These are phyloP conservation scores for Cladobotryum protrusum DNA, from an alignment of 2,329 filamentous ascomycete genomes.

Conservation along the genomic window DNA sequence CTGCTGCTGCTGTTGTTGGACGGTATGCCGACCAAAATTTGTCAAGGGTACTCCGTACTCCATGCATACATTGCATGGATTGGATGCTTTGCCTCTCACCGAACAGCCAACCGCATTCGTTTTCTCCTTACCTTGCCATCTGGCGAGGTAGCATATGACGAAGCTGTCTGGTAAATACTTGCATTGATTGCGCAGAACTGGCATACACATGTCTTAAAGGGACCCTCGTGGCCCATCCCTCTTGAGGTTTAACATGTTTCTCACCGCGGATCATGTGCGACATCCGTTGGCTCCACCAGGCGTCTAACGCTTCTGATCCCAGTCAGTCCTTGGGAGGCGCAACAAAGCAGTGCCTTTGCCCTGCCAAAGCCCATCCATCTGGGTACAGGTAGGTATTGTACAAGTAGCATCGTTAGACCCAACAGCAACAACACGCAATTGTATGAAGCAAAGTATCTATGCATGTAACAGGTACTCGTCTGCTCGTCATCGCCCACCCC, in stretches of 20 bases:
- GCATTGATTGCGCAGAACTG: neutral
- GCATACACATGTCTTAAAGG: neutral
- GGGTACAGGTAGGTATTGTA: too few relatives aligned
- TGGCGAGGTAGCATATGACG: too few relatives aligned
- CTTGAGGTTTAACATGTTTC: slow-evolving; percentile 20
- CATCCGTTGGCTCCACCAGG: slow-evolving; percentile 25
- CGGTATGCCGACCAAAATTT: too few relatives aligned
- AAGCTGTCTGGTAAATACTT: too few relatives aligned
- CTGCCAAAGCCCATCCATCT: neutral
- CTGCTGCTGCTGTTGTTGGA: too few relatives aligned
- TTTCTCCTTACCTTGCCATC: too few relatives aligned
- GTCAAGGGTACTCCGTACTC: neutral
- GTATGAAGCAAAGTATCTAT: too few relatives aligned
- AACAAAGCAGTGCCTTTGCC: slow-evolving; percentile 6
- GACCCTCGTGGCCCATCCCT: slow-evolving; percentile 14
- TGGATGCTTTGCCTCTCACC: neutral
- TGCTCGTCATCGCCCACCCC: neutral
- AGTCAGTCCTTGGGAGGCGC: slow-evolving; percentile 9
- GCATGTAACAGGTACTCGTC: slow-evolving; percentile 1
- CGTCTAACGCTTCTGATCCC: slow-evolving; percentile 24
- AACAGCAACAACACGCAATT: slow-evolving; percentile 13
- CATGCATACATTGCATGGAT: neutral
- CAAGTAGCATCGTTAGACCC: slow-evolving; percentile 8
- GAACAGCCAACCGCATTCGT: neutral
- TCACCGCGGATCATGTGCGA: slow-evolving; percentile 25